Evolutionary conservation across 257 asterid genomes (phyloP).

Genomic region (Solanum gandarillasii): DNA sequence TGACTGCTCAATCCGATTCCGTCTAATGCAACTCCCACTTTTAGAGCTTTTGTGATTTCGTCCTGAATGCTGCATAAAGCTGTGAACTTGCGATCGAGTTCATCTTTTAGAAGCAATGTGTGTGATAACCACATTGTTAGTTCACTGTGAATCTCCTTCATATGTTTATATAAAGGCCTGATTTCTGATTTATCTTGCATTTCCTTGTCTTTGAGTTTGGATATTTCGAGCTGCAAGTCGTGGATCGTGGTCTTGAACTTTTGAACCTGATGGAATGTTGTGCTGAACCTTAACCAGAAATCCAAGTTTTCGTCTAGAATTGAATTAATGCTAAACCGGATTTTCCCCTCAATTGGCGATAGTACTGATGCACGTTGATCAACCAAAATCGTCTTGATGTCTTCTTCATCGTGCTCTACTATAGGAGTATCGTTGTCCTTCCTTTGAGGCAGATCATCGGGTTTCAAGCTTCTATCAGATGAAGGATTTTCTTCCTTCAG

Average conservation of each 20-base stretch:
- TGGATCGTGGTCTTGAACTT: conserved; percentile 29
- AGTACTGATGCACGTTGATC: conserved; percentile 11
- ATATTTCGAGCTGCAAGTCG: conserved; percentile 19
- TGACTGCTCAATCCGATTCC: conserved; percentile 55
- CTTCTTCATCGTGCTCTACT: conserved; percentile 18
- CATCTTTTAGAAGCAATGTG: conserved; percentile 49
- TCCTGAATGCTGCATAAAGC: conserved; percentile 76
- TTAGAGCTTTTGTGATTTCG: conserved; percentile 47
- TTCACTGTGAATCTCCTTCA: conserved; percentile 70
- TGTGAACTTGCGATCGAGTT: conserved; percentile 43
- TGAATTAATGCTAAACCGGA: conserved; percentile 37
- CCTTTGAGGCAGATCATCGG: conserved; percentile 1
- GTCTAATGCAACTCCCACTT: conserved; percentile 51
- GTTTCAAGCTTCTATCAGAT: conserved; percentile 11
- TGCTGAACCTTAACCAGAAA: conserved; percentile 59
- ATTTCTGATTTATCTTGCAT: conserved; percentile 46
- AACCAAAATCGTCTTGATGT: conserved; percentile 7
- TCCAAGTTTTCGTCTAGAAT: conserved; percentile 37
- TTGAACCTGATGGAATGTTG: conserved; percentile 36
- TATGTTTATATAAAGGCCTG: conserved; percentile 69
- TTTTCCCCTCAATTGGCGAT: conserved; percentile 32
- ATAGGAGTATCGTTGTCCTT: not conserved
- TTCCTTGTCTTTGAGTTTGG: conserved; percentile 19
- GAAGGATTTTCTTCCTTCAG: not conserved
- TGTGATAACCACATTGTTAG: conserved; percentile 65